Conservation (phyloP, 352 stramenopile genomes). For the Phytophthora hibernalis region DNA sequence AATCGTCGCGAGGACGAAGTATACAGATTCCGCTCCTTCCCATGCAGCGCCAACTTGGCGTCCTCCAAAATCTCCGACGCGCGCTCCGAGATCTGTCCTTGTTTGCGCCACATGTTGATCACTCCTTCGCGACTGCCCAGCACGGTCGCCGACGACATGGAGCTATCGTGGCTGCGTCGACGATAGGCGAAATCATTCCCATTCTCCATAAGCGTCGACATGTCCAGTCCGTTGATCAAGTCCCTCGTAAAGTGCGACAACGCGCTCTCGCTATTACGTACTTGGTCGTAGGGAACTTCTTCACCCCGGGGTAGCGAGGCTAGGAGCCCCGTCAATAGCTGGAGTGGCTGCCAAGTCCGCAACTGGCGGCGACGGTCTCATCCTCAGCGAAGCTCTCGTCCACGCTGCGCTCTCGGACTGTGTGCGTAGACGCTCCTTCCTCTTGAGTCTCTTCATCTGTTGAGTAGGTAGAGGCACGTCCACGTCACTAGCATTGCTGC, state of each 20-base stretch:
- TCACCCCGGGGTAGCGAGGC: slow-evolving; percentile 30
- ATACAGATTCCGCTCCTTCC: slow-evolving; percentile 88
- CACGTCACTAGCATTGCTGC: slow-evolving; percentile 35
- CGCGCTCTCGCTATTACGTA: slow-evolving; percentile 62
- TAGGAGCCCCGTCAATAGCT: slow-evolving; percentile 24
- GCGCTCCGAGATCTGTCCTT: slow-evolving; percentile 82
- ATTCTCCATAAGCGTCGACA: slow-evolving; percentile 28
- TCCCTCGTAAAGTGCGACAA: slow-evolving; percentile 55
- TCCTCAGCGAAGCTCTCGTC: slow-evolving; percentile 73
- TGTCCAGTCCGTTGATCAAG: slow-evolving; percentile 58
- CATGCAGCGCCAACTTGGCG: slow-evolving; percentile 76
- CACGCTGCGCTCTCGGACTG: slow-evolving; percentile 81
- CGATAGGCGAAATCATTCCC: slow-evolving; percentile 35
- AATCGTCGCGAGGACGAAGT: slow-evolving; percentile 60
- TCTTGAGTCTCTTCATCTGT: slow-evolving; percentile 33
- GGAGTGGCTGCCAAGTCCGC: slow-evolving; percentile 39
- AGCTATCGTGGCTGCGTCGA: slow-evolving; percentile 40
- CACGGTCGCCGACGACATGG: slow-evolving; percentile 25
- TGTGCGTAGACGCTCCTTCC: slow-evolving; percentile 75
- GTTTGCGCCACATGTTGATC: slow-evolving; percentile 85
- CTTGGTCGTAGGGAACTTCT: slow-evolving; percentile 30
- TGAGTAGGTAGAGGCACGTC: slow-evolving; percentile 26
- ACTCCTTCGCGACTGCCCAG: slow-evolving; percentile 62
- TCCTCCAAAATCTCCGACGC: slow-evolving; percentile 87
- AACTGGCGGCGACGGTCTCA: slow-evolving; percentile 47